A percentile compares a stretch with the other conserved stretches of the same genome.
Conservation (phyloP, 2,329 filamentous ascomycete species). For the Fusarium annulatum region DNA sequence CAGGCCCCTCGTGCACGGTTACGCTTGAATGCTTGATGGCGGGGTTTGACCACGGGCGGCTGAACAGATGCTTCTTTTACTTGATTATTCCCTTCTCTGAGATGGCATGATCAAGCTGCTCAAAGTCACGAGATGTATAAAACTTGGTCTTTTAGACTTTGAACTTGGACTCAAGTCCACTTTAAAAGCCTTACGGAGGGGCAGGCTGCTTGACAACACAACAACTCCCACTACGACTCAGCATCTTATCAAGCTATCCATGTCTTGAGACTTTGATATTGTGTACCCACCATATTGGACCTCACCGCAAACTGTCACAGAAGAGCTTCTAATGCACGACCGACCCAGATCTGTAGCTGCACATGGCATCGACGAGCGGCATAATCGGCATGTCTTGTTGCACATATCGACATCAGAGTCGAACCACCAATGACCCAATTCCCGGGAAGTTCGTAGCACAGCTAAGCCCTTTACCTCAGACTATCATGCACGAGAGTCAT, state of each 20-base stretch:
- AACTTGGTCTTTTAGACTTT: neutral
- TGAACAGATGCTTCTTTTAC: neutral
- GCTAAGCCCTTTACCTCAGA: conserved; percentile 1
- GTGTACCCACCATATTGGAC: conserved; percentile 15
- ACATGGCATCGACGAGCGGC: neutral
- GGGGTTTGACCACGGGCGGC: conserved; percentile 18
- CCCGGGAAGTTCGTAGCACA: conserved; percentile 21
- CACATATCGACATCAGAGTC: conserved; percentile 26
- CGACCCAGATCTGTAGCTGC: conserved; percentile 4
- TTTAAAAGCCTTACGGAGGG: conserved; percentile 7
- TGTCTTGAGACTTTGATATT: conserved; percentile 26
- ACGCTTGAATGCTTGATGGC: conserved; percentile 13
- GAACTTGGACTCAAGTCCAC: neutral
- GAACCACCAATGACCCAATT: conserved; percentile 31
- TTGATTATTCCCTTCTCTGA: neutral
- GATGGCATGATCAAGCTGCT: neutral
- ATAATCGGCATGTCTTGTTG: neutral
- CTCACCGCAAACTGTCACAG: conserved; percentile 33
- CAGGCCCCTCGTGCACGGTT: conserved; percentile 33
- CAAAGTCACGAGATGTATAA: conserved; percentile 4
- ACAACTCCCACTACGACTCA: conserved; percentile 4
- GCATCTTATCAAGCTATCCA: conserved; percentile 15
- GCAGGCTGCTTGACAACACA: conserved; percentile 10
- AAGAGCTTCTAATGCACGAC: conserved; percentile 7
- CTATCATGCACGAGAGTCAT: conserved; percentile 17